Conservation (phyloP, 1,139 yeast species). For the Debaryomyces udenii region DNA sequence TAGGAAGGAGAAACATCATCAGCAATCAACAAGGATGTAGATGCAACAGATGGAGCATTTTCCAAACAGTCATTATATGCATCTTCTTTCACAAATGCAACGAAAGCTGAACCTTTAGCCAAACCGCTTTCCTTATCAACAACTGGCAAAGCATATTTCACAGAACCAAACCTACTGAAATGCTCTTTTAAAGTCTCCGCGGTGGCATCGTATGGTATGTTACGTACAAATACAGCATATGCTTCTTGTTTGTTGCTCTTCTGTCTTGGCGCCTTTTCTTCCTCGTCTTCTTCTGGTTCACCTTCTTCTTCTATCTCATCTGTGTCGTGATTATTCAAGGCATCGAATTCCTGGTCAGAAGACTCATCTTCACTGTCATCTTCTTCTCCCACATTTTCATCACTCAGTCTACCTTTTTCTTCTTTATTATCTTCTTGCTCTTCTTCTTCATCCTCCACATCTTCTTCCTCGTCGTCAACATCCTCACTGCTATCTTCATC, state of each 20-base stretch:
- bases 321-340: slow-evolving; percentile 22
- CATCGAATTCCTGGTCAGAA: slow-evolving; percentile 23
- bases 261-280: slow-evolving; percentile 33
- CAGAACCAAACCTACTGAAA: slow-evolving; percentile 81
- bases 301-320: slow-evolving; percentile 34
- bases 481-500: slow-evolving; percentile 38
- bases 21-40: slow-evolving; percentile 81
- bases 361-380: slow-evolving; percentile 37
- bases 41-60: slow-evolving; percentile 76
- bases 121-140: slow-evolving; percentile 82
- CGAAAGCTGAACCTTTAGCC: slow-evolving; percentile 94
- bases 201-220: slow-evolving; percentile 94
- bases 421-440: slow-evolving; percentile 36
- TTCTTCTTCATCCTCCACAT: slow-evolving; percentile 26
- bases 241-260: slow-evolving; percentile 65
- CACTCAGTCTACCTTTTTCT: slow-evolving; percentile 38
- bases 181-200: slow-evolving; percentile 76
- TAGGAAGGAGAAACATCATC: slow-evolving; percentile 90
- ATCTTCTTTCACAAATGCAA: slow-evolving; percentile 70
- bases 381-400: slow-evolving; percentile 28
- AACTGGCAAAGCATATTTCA: slow-evolving; percentile 92
- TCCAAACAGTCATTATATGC: slow-evolving; percentile 70
- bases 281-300: slow-evolving; percentile 33
- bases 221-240: slow-evolving; percentile 81
- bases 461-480: slow-evolving; percentile 28